Conservation (phyloP, 805 yeast genomes). For the Lipomyces spencermartinsiae region DNA sequence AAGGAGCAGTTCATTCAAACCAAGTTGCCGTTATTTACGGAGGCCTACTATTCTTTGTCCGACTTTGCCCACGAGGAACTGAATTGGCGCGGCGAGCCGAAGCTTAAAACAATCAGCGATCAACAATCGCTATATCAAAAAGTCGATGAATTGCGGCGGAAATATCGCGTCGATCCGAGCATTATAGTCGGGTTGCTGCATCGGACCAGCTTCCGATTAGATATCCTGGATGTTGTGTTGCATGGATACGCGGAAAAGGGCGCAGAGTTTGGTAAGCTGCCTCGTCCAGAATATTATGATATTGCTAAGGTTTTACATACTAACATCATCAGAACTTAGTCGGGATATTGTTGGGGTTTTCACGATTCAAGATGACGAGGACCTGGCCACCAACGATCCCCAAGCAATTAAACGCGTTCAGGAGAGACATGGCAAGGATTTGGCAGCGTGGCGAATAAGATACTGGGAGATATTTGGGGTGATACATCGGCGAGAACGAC, state of each 20-base stretch:
- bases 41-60: background rate
- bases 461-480: conserved; percentile 13
- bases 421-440: conserved; percentile 17
- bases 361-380: conserved; percentile 20
- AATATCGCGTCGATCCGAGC: background rate
- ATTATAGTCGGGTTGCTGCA: conserved; percentile 18
- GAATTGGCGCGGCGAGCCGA: background rate
- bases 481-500: background rate
- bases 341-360: conserved; percentile 22
- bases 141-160: background rate
- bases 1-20: background rate
- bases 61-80: background rate
- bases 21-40: background rate
- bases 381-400: conserved; percentile 4
- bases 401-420: conserved; percentile 2
- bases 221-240: background rate
- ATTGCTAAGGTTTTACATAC: background rate
- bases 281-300: background rate
- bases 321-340: background rate
- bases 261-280: background rate
- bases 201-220: conserved; percentile 7
- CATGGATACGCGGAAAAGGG: background rate
- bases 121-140: background rate
- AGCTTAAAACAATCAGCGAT: background rate
- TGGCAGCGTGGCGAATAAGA: conserved; percentile 2